Base-by-base conservation (phyloP, 306 rosid genomes). In the Begonia loranthoides region DNA sequence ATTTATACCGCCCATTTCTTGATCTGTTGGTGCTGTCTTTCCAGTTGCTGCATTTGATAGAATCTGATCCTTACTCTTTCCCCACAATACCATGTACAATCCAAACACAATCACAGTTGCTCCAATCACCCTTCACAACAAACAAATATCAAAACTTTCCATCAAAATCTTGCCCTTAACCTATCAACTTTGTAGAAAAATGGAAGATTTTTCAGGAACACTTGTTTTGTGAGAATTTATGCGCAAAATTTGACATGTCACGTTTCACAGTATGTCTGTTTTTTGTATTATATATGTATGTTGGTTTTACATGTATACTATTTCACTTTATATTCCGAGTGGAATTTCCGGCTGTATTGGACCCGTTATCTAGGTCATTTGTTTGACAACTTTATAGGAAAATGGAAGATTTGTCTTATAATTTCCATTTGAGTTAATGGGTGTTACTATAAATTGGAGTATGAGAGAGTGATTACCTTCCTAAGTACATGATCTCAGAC, bases 71-170 rank as follows among this genome's bases (percentile, higher is more conserved):
- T 77, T 73, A 51, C 70, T 66, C 48, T 77, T 69, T 10, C 83
- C 83, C 82, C 82, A 76, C 34, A 76, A 22, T 43, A 72, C 79
- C 66, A 72, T 17, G 56, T 76, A 76, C 9, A 76, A 70, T 34
- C 82, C 82, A 47, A 44, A 58, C 46, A 72, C 65, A 34, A 72
- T 72, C 4, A 72, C 55, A 36, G 61, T 36, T 14, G 82, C 79
- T 61, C 82, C 82, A 45, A 76, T 15, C 16, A 72, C 65, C 50
- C 82, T 76, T 63, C 43, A 28, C 6, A 28, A 7, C 36, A 28
- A 28, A 34, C 22, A 63, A 46, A 24, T 36, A 46, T 62, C 14
- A 21, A 40, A 12, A 16, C 28, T 39, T 12, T 21, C 45, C n/a
- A 43, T 36, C 13, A 3, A 36, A 55, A 19, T 43, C 10, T 19